Evolutionary conservation across 257 asterid species (phyloP), one percentile per base, ranked within the genome.

Genomic region (Solanum peruvianum): DNA sequence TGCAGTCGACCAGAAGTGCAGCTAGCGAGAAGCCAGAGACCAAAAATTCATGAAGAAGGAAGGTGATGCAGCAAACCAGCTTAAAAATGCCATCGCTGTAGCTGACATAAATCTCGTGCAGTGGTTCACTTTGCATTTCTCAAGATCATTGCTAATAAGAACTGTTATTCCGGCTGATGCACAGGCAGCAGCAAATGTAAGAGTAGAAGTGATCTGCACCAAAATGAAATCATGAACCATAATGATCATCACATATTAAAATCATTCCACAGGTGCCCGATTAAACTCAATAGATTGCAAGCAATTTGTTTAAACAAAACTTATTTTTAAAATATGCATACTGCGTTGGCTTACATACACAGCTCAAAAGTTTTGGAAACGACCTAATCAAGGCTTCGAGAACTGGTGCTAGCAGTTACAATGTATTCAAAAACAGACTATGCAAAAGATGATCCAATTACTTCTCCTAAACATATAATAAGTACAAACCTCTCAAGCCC

Each of bases 161-260:
- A 94, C 98, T 3, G 99, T 96, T 89, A 95, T 94, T 52, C 99
- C 98, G 84, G 99, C 99, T 4, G 99, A 94, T 9, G 98, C 96
- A 89, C 97, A 94, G 9, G 99, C 99, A 86, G 98, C 98, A 75
- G 98, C 96, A 89, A 96, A 96, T 85, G 99, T 96, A 84, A 96
- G 90, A 27, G 96, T 96, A 6, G 99, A 95, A 27, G 98, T 95
- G 86, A 96, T 86, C 82, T 73, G 82, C 92, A 91, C 71, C 39
- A 72, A 67, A 85, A 69, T 29, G 87, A 47, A 67, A 20, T 37
- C 67, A 82, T 39, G 78, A 52, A 39, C 37, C 70, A 27, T 39
- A 39, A 20, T 42, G 47, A 18, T 39, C 78, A 69, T 39, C 69
- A 41, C 21, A 23, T 29, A 76, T 37, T 23, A 11, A n/a, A 25